Conservation (phyloP, 345 rosid species). For the Eucalyptus polyanthemos region DNA sequence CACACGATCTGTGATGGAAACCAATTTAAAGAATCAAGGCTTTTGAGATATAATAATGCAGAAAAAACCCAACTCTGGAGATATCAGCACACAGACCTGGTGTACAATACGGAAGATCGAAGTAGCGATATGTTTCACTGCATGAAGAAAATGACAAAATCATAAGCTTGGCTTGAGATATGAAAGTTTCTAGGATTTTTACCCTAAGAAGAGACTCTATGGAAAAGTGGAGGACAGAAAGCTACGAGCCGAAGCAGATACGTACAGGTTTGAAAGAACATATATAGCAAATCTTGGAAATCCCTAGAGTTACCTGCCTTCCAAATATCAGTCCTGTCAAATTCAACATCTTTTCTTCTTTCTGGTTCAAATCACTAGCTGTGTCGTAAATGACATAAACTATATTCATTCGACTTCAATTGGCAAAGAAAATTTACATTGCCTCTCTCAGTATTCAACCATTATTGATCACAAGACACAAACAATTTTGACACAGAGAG, state of each 20-base stretch:
- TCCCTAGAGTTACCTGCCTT: background rate
- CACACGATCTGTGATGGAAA: background rate
- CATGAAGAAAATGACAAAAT: conserved; percentile 1
- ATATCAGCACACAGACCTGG: conserved; percentile 4
- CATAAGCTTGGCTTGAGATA: background rate
- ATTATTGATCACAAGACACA: too few relatives aligned
- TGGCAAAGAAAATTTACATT: too few relatives aligned
- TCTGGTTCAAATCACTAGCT: background rate
- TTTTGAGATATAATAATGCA: too few relatives aligned
- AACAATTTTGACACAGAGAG: too few relatives aligned
- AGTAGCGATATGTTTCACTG: conserved; percentile 82
- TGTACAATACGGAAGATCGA: conserved; percentile 30
- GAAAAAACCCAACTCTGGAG: background rate
- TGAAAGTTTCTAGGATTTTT: too few relatives aligned
- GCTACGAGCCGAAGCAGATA: background rate
- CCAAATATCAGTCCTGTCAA: background rate
- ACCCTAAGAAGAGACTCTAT: background rate
- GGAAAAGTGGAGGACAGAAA: background rate
- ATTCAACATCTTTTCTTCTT: background rate
- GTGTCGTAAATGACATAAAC: too few relatives aligned
- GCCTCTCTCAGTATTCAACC: too few relatives aligned
- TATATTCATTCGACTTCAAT: too few relatives aligned
- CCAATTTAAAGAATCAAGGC: background rate
- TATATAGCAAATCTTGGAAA: background rate
- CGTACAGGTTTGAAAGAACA: background rate